Evolutionary conservation across 352 stramenopile species (phyloP).

Genomic region (Aphanomyces astaci): DNA sequence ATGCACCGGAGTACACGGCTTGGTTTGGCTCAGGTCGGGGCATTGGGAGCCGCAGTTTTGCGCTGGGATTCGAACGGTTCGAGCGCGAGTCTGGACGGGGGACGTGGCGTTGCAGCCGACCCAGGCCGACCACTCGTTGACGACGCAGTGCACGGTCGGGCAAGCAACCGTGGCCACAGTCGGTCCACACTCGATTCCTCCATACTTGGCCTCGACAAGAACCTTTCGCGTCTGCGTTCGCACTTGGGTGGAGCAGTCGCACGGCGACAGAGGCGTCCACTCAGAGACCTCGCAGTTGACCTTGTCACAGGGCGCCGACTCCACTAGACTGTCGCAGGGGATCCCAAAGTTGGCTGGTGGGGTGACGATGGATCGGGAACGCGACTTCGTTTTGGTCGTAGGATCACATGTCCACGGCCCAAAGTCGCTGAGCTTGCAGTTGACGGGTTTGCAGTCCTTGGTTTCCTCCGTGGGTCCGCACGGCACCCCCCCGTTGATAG

Average conservation of each 20-base stretch:
- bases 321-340: conserved; percentile 32
- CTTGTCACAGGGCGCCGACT: conserved; percentile 30
- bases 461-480: conserved; percentile 36
- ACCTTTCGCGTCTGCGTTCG: conserved; percentile 42
- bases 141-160: conserved; percentile 37
- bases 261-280: conserved; percentile 37
- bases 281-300: conserved; percentile 34
- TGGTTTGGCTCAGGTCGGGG: not conserved
- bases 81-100: conserved; percentile 36
- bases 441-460: conserved; percentile 30
- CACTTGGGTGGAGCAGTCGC: conserved; percentile 34
- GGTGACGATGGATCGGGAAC: conserved; percentile 26
- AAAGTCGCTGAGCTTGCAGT: conserved; percentile 40
- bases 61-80: not conserved
- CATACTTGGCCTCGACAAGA: conserved; percentile 35
- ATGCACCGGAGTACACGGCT: conserved; percentile 33
- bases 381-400: conserved; percentile 30
- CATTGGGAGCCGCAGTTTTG: conserved; percentile 4
- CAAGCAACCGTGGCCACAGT: conserved; percentile 34
- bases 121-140: conserved; percentile 44
- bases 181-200: conserved; percentile 29
- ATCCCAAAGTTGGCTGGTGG: conserved; percentile 30
- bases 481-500: conserved; percentile 30
- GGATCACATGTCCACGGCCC: conserved; percentile 2
- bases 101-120: conserved; percentile 36